Base-by-base conservation (phyloP, 2,329 filamentous ascomycete species). In the Aspergillus novoparasiticus region DNA sequence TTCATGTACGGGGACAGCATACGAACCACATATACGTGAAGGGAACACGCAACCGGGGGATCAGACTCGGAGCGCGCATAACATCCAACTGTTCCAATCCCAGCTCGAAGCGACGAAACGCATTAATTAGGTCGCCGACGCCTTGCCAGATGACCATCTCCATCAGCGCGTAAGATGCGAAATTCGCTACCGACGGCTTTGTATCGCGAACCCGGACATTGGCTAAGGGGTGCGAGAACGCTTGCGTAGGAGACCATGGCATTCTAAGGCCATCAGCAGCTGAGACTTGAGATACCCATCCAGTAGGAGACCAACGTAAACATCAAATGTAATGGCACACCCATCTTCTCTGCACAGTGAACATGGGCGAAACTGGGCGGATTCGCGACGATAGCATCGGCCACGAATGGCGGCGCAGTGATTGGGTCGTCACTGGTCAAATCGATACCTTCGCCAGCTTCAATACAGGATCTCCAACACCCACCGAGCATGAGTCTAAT, bases 131-230 rank as follows among this genome's bases (percentile, higher is more conserved):
- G 76, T 96, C 93, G 57, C 93, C 93, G 11, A 96, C 80, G 0
- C 92, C 92, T 78, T 96, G 91, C 92, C 92, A 96, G 6, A 92
- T 94, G 82, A 96, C 86, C 86, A 94, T 90, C 68, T 96, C 92
- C 5, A 95, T 90, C 28, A 96, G 81, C 0, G 88, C 87, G 71
- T 96, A 96, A 0, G 89, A 90, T 63, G 94, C 82, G 73, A 91
- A 93, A 70, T 94, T 95, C 1, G 90, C 89, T 65, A 91, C 83
- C 46, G 85, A 85, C 6, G 86, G 82, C 70, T 94, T 91, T 0
- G 89, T 88, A 70, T 93, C 92, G 1, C 88, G 87, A 2, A 87
- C 87, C 64, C 90, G 86, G 60, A 96, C 89, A 69, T 94, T 94
- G 0, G 92, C 92, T 39, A 96, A 81, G 0, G 92, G 92, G 69